Conservation (phyloP, 1,139 yeast species). For the Kodamaea fungicola region DNA sequence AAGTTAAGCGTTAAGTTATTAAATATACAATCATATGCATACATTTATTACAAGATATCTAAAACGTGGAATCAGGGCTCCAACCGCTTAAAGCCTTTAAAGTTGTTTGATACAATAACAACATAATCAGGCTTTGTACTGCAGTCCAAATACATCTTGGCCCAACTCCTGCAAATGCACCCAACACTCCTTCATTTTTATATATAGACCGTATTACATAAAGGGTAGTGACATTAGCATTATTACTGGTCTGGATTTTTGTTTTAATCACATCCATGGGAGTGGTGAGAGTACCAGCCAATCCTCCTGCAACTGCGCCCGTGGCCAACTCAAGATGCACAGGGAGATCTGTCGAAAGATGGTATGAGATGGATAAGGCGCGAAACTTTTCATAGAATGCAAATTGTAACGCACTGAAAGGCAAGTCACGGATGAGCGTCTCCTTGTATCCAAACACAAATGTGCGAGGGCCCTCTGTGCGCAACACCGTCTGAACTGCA, state of each 20-base stretch:
- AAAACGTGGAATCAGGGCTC: too few species aligned
- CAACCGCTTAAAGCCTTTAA: slow-evolving; percentile 36
- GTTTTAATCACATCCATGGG: slow-evolving; percentile 94
- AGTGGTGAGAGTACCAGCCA: slow-evolving; percentile 81
- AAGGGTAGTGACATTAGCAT: neutral
- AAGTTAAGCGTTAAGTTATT: too few species aligned
- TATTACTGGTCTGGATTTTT: slow-evolving; percentile 67
- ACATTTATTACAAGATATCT: too few species aligned
- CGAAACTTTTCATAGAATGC: slow-evolving; percentile 91
- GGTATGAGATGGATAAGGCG: slow-evolving; percentile 50
- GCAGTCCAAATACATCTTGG: slow-evolving; percentile 97
- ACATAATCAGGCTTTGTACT: slow-evolving; percentile 91
- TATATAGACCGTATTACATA: slow-evolving; percentile 64
- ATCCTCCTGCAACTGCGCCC: slow-evolving; percentile 96
- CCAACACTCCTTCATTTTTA: slow-evolving; percentile 69
- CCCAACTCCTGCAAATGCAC: slow-evolving; percentile 91
- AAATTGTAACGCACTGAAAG: slow-evolving; percentile 92
- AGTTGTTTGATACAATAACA: slow-evolving; percentile 72
- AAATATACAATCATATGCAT: too few species aligned
- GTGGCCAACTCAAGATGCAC: slow-evolving; percentile 66
- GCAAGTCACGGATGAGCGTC: slow-evolving; percentile 84
- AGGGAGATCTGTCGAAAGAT: slow-evolving; percentile 44
- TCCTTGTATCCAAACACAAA: slow-evolving; percentile 91
- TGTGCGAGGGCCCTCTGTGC: slow-evolving; percentile 70
- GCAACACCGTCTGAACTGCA: slow-evolving; percentile 63